These are phyloP conservation scores for Leishmania martiniquensis DNA, from an alignment of 208 protist species.

Conservation along the genomic window DNA sequence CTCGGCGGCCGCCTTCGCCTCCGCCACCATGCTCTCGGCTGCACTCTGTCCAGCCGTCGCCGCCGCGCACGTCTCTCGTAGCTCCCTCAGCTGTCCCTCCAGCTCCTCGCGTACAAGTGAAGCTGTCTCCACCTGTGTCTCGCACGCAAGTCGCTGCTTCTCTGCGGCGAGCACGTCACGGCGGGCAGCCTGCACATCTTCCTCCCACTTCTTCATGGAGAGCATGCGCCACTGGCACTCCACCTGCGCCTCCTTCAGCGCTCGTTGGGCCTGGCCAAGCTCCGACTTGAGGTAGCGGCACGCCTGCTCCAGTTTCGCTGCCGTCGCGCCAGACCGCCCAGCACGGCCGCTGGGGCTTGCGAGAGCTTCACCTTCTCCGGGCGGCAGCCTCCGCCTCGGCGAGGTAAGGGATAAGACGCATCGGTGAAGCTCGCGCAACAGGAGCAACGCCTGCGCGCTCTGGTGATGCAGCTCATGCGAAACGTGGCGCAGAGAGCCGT, in stretches of 20 bases:
- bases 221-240: slow-evolving; percentile 45
- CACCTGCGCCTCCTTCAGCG: slow-evolving; percentile 30
- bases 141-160: slow-evolving; percentile 32
- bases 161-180: slow-evolving; percentile 33
- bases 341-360: neutral
- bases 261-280: neutral
- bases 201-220: slow-evolving; percentile 36
- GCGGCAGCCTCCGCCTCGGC: neutral
- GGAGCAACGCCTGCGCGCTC: neutral
- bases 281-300: slow-evolving; percentile 47
- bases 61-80: neutral
- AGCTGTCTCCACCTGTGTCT: slow-evolving; percentile 19
- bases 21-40: slow-evolving; percentile 16
- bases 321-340: neutral
- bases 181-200: slow-evolving; percentile 21
- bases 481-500: neutral
- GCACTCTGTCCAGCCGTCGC: neutral
- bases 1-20: slow-evolving; percentile 19
- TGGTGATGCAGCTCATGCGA: neutral
- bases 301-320: slow-evolving; percentile 38
- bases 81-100: slow-evolving; percentile 24
- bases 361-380: neutral
- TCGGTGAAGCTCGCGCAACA: slow-evolving; percentile 4
- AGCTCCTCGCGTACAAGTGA: slow-evolving; percentile 30
- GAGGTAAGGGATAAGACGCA: neutral